Evolutionary conservation across 23 red algal species (phyloP), one percentile per base, ranked within the genome.

Genomic region (Gracilaria caudata): DNA sequence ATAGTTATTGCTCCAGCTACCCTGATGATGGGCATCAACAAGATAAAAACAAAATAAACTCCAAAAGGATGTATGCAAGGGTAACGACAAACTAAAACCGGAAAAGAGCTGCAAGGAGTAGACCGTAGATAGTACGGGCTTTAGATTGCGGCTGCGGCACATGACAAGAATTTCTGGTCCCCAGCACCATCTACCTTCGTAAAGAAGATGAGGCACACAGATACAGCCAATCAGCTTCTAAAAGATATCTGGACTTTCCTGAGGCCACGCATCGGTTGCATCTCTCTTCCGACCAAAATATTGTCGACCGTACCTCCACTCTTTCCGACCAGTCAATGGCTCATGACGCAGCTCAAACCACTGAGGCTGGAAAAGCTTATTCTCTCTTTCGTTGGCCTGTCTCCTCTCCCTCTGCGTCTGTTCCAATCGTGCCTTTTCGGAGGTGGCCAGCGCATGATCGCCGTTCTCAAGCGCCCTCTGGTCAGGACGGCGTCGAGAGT

Each of bases 401-500:
- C 73, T 78, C 51, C 73, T 78, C 3, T 21, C 41, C 44, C 93
- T 54, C 51, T 95, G 93, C 38, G 61, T 75, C 13, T 77, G 44
- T 64, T 95, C 93, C 25, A 95, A 51, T 30, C 82, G 68, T 29
- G 40, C 71, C 75, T 95, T 95, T 24, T 86, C 93, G 7, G 41
- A 72, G 37, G 64, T 65, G n/a, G 93, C 93, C 56, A 80, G 38
- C 11, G n/a, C 7, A 54, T 90, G 70, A 13, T 68, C 39, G 8
- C 86, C 86, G 23, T 63, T 57, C 63, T 95, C 93, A 36, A 89
- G 77, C 9, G 93, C 93, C 4, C 93, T 77, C 59, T 95, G 85
- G 68, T 95, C 93, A 33, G 82, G 75, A n/a, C 93, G 65, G 54
- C 60, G 74, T 20, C 93, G 75, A 1, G 85, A 82, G 35, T 95